Conservation (phyloP, 768 basidiomycete species). For the Brasilioporus rufonigricans region DNA sequence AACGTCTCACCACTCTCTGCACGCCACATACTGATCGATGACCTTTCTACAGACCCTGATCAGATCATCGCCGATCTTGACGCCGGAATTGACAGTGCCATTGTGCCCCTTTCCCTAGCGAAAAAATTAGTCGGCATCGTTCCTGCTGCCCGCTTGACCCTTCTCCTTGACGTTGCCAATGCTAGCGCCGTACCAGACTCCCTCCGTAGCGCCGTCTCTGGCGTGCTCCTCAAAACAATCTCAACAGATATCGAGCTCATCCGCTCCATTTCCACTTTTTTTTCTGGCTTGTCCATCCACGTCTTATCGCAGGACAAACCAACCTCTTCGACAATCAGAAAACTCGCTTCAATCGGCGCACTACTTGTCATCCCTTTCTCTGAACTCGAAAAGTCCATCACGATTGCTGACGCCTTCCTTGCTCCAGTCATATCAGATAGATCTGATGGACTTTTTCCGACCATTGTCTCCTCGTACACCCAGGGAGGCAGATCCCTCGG, state of each 20-base stretch:
- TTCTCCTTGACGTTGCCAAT: constrained; percentile 73
- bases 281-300: constrained; percentile 58
- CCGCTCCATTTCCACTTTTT: constrained; percentile 74
- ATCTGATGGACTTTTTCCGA: constrained; percentile 89
- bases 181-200: constrained; percentile 75
- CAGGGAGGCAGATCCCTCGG: constrained; percentile 79
- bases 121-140: constrained; percentile 66
- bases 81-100: constrained; percentile 74
- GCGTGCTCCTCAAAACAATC: constrained; percentile 75
- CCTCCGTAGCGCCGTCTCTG: constrained; percentile 69
- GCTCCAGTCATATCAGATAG: constrained; percentile 82
- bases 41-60: constrained; percentile 46
- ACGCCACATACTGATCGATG: constrained; percentile 58
- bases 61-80: constrained; percentile 68
- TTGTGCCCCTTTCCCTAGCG: constrained; percentile 65
- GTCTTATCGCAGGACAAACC: constrained; percentile 57
- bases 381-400: constrained; percentile 61
- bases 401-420: constrained; percentile 83
- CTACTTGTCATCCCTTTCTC: constrained; percentile 70
- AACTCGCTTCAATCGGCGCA: constrained; percentile 56
- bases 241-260: constrained; percentile 74
- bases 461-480: constrained; percentile 71
- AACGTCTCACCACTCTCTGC: constrained; percentile 30
- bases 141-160: constrained; percentile 67
- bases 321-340: constrained; percentile 57